Evolutionary conservation across 2,329 filamentous ascomycete species (phyloP).

Genomic region (Colletotrichum tamarilloi): DNA sequence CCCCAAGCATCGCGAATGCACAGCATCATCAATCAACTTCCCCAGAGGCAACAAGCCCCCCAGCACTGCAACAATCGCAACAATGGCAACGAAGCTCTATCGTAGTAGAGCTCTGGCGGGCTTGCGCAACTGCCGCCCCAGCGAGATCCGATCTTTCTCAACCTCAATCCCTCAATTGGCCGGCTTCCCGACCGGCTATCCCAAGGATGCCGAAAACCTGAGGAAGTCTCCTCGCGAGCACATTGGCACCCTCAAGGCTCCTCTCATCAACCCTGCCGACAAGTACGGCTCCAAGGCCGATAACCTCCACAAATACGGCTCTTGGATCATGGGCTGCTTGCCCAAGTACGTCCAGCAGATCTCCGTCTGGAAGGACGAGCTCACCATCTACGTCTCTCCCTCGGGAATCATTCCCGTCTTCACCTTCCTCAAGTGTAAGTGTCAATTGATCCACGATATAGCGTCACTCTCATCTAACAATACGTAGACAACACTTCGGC

Average conservation of each 20-base stretch:
- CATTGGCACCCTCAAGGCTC: conserved; percentile 73
- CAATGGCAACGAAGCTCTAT: conserved; percentile 71
- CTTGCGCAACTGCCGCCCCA: conserved; percentile 35
- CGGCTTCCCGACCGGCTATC: conserved; percentile 41
- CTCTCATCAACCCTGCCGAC: conserved; percentile 91
- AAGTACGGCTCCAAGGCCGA: conserved; percentile 91
- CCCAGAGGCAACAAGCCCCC: conserved; percentile 35
- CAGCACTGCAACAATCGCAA: conserved; percentile 41
- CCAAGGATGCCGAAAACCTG: conserved; percentile 74
- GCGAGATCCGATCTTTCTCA: conserved; percentile 37
- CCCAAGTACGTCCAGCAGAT: conserved; percentile 99
- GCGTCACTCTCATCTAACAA: background rate
- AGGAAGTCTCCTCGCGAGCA: conserved; percentile 70
- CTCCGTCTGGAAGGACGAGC: conserved; percentile 99
- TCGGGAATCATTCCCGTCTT: conserved; percentile 91
- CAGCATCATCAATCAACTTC: conserved; percentile 36
- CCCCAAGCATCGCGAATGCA: conserved; percentile 25
- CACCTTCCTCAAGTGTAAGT: conserved; percentile 84
- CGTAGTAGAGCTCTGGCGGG: conserved; percentile 64
- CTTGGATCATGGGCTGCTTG: conserved; percentile 95
- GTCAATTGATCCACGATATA: conserved; percentile 6
- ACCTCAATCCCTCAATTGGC: conserved; percentile 38
- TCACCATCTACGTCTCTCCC: conserved; percentile 92
- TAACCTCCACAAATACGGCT: conserved; percentile 90
- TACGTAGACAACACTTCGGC: conserved; percentile 87